Base-by-base conservation (phyloP, 768 basidiomycete species). In the Podaxis sp. region DNA sequence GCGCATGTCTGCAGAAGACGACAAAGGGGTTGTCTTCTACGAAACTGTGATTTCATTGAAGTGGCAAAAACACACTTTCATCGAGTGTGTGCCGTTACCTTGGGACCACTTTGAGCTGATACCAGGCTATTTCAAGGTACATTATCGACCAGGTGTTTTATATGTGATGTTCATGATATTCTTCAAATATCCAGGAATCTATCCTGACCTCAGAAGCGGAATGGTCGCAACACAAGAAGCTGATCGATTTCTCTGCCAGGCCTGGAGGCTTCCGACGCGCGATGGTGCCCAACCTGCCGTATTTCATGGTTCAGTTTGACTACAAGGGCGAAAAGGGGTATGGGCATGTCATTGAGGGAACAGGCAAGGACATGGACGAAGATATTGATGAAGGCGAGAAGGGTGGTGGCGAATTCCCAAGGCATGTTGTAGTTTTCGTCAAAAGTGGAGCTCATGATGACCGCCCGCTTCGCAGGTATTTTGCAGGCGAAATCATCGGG, bases 301-400 rank as follows among this genome's bases (percentile, higher is more conserved):
- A 99, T 75, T 99, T 99, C 70, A 96, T 96, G 93, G 92, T 99
- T 6, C 95, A 96, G 68, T 99, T 96, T 74, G 97, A 99, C 75
- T 83, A 99, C 75, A 98, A 96, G 70, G 95, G 97, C 26, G 95
- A 98, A 75, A 95, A 93, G 70, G 97, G 97, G 2, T 99, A 95
- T 71, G 97, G 97, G 0, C 97, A 99, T 75, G 93, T 99, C 65
- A 97, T 99, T 64, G 97, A 99, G 73, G 97, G 97, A 1, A 84
- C 86, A 0, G 86, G 82, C 26, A 88, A 92, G 40, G 84, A 82
- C 2, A 84, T 82, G 17, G 89, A 86, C 33, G 73, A 74, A 6
- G 87, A 83, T 24, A 74, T 90, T 36, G 90, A 92, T 65, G 95
- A 95, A 71, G 94, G 92, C 1, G 93, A 90, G 68, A 92, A 92